Conservation (phyloP, 1,284 basidiomycete genomes). For the Thelephora terrestris region DNA sequence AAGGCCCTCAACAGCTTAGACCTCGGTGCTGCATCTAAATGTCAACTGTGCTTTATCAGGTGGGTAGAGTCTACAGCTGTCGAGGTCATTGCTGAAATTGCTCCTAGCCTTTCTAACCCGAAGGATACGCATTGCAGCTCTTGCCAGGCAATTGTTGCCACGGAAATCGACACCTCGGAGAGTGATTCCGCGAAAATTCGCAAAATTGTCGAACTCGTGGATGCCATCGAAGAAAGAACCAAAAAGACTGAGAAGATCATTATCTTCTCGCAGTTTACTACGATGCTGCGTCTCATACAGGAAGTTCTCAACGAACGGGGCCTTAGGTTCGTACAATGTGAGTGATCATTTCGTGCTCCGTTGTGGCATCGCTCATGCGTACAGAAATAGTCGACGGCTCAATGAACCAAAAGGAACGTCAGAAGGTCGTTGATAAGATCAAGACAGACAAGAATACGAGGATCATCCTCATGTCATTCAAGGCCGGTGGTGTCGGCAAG, state of each 20-base stretch:
- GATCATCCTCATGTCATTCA: constrained; percentile 94
- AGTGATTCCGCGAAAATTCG: constrained; percentile 80
- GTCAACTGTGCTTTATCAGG: constrained; percentile 66
- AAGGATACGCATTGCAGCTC: not conserved
- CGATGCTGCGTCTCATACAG: constrained; percentile 82
- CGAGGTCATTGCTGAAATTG: not conserved
- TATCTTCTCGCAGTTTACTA: constrained; percentile 83
- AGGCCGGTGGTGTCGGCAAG: constrained; percentile 82
- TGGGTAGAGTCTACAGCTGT: constrained; percentile 28
- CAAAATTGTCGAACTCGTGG: constrained; percentile 69
- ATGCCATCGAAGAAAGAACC: constrained; percentile 54
- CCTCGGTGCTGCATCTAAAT: constrained; percentile 50
- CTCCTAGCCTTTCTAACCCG: not conserved
- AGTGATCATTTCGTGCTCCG: constrained; percentile 25
- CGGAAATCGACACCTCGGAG: constrained; percentile 33
- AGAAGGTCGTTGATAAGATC: constrained; percentile 68
- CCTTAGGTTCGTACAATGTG: constrained; percentile 77
- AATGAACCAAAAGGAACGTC: constrained; percentile 71
- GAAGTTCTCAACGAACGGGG: constrained; percentile 64
- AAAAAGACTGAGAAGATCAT: constrained; percentile 80
- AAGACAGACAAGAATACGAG: constrained; percentile 44
- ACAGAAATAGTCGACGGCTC: constrained; percentile 70
- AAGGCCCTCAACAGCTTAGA: constrained; percentile 66
- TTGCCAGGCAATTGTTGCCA: not conserved
- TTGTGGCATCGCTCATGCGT: constrained; percentile 1